Evolutionary conservation across 2,329 filamentous ascomycete genomes (phyloP).

Genomic region (Exophiala xenobiotica): DNA sequence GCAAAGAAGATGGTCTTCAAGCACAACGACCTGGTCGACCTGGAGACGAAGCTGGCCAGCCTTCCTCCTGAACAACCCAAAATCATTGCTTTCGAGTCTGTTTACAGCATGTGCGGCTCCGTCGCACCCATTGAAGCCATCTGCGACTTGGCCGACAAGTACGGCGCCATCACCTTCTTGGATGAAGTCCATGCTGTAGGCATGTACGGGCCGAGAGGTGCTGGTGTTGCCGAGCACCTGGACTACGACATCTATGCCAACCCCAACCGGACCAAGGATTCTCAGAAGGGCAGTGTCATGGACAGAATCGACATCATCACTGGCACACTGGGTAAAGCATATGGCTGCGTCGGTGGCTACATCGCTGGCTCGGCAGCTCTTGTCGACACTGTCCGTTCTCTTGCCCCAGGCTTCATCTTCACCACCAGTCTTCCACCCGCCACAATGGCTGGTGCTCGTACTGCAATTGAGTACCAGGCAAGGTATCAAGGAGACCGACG

Average conservation of each 20-base stretch:
- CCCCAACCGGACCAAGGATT: constrained; percentile 57
- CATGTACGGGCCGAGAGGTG: constrained; percentile 96
- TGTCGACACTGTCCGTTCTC: constrained; percentile 88
- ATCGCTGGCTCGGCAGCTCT: constrained; percentile 86
- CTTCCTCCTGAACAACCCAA: constrained; percentile 84
- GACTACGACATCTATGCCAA: constrained; percentile 84
- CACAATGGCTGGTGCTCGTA: constrained; percentile 90
- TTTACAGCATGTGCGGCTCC: constrained; percentile 99
- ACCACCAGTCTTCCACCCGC: constrained; percentile 94
- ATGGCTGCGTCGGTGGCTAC: constrained; percentile 96
- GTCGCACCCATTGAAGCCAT: constrained; percentile 95
- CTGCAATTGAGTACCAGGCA: constrained; percentile 93
- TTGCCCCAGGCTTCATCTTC: constrained; percentile 98
- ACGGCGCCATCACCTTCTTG: constrained; percentile 93
- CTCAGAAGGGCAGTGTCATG: constrained; percentile 74
- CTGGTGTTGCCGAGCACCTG: constrained; percentile 94
- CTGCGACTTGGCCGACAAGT: constrained; percentile 94
- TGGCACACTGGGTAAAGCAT: constrained; percentile 94
- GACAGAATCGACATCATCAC: constrained; percentile 98
- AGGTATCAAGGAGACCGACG: constrained; percentile 79
- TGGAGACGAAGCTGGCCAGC: constrained; percentile 88
- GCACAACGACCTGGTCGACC: constrained; percentile 91
- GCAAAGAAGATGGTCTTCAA: constrained; percentile 98
- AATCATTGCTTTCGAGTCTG: constrained; percentile 97
- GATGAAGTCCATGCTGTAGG: constrained; percentile 98